Conservation (phyloP, 345 rosid species). For the Citrus trifoliata region DNA sequence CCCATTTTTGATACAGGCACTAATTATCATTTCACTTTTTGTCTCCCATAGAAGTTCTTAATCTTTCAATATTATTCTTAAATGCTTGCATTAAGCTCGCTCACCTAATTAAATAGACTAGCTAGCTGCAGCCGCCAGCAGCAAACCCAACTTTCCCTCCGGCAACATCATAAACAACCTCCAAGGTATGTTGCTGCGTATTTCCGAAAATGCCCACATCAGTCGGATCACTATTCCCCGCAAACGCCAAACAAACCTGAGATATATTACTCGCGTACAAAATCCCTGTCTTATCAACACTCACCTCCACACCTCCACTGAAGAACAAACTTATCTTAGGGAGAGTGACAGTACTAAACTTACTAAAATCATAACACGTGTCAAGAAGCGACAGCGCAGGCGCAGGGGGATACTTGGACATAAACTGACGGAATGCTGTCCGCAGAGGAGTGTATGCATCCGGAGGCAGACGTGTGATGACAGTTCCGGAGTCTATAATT, state of each 20-base stretch:
- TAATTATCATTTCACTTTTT: no score
- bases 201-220: constrained; percentile 59
- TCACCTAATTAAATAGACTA: neutral
- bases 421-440: neutral
- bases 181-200: constrained; percentile 59
- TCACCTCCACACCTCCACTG: constrained; percentile 40
- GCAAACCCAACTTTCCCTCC: constrained; percentile 63
- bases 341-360: constrained; percentile 13
- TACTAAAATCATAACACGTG: neutral
- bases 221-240: constrained; percentile 51
- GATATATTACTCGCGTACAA: constrained; percentile 29
- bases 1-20: no score
- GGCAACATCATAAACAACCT: constrained; percentile 67
- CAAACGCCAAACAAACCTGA: constrained; percentile 80
- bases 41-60: no score
- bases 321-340: constrained; percentile 56
- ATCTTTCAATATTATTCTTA: no score
- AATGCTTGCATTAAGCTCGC: neutral
- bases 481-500: neutral
- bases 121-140: constrained; percentile 49
- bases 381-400: neutral
- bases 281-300: constrained; percentile 40
- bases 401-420: neutral
- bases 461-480: neutral
- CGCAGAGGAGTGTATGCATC: neutral